Evolutionary conservation across 305 asterid genomes (phyloP).

Genomic region (Fraxinus ornus): DNA sequence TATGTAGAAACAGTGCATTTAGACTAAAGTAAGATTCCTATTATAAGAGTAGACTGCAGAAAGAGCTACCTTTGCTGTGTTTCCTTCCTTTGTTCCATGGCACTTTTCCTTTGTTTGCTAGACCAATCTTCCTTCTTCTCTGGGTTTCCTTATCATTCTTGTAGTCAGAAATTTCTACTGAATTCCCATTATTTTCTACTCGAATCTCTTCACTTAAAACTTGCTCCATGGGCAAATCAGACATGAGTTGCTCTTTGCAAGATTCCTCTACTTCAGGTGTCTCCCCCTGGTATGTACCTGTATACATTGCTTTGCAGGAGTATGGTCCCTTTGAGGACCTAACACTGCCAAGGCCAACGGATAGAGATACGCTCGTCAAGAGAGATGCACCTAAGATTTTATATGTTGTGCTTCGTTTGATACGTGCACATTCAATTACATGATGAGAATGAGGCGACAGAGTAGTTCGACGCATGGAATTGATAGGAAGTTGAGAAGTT

Average conservation of each 20-base stretch:
- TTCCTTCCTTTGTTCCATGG: conserved; percentile 93
- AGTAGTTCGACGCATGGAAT: conserved; percentile 20
- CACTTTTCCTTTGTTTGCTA: conserved; percentile 75
- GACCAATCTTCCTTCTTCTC: conserved; percentile 38
- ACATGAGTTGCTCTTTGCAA: conserved; percentile 21
- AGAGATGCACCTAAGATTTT: conserved; percentile 23
- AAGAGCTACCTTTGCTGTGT: conserved; percentile 69
- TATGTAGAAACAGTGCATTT: conserved; percentile 10
- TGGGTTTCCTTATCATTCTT: conserved; percentile 37
- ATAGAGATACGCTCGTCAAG: conserved; percentile 35
- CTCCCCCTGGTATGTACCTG: conserved; percentile 27
- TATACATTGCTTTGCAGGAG: conserved; percentile 30
- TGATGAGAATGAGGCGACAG: conserved; percentile 22
- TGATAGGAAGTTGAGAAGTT: conserved; percentile 35
- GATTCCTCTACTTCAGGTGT: conserved; percentile 29
- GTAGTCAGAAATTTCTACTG: conserved; percentile 15
- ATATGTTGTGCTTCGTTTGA: conserved; percentile 13
- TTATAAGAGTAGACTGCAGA: conserved; percentile 5
- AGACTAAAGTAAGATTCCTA: conserved; percentile 16
- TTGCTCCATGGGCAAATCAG: conserved; percentile 27
- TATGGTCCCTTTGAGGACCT: conserved; percentile 32
- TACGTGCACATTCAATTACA: conserved; percentile 30
- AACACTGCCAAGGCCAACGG: conserved; percentile 27
- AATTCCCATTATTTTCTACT: conserved; percentile 11
- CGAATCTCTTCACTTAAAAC: conserved; percentile 27